Conservation (phyloP, 2,329 filamentous ascomycete species). For the Penicillium verrucosum region DNA sequence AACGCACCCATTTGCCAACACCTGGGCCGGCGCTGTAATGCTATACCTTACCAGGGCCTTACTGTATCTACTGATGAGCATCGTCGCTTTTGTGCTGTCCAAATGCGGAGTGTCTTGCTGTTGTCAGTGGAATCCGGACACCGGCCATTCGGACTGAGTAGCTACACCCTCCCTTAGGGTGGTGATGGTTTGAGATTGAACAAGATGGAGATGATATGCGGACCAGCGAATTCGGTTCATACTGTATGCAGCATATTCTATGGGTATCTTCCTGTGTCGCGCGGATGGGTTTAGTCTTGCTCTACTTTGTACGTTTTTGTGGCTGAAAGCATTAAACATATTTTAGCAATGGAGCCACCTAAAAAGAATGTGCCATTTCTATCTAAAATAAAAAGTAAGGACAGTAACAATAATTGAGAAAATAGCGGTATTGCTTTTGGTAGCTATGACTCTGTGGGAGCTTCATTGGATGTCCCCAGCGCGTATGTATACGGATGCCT, state of each 20-base stretch:
- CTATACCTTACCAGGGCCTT: constrained; percentile 5
- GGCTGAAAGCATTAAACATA: not conserved
- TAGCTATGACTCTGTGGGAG: no score
- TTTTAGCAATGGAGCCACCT: not conserved
- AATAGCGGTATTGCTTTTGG: no score
- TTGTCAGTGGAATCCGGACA: not conserved
- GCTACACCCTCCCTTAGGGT: not conserved
- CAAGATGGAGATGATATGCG: not conserved
- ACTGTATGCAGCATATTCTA: not conserved
- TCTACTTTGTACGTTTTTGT: not conserved
- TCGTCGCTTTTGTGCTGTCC: not conserved
- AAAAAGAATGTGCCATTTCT: not conserved
- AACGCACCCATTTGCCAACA: constrained; percentile 3
- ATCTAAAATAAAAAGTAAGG: no score
- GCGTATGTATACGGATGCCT: no score
- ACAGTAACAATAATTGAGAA: no score
- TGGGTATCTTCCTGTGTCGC: not conserved
- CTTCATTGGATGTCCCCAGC: no score
- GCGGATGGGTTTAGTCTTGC: not conserved
- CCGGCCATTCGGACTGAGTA: not conserved
- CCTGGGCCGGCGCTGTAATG: constrained; percentile 5
- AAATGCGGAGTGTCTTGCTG: not conserved
- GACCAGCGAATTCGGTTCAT: not conserved
- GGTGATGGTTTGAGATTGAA: not conserved
- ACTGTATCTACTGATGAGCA: constrained; percentile 1